phyloP scores from a whole-genome alignment of 2,329 filamentous ascomycete species.

The Venturia aucupariae region DNA sequence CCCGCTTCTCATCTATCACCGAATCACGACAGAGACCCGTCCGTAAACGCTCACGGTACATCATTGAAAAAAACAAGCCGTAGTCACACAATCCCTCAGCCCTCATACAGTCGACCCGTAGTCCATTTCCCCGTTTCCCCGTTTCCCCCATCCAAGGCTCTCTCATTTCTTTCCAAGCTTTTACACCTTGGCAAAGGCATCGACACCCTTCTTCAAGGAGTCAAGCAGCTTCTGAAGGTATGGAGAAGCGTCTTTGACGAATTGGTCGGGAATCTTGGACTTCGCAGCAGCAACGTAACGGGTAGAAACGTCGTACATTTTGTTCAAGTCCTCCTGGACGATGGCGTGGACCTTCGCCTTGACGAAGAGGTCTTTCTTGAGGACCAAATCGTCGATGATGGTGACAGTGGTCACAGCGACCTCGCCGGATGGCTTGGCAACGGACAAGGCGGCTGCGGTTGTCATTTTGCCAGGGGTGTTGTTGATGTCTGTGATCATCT shows the following conservation, averaged over 20 bases:
- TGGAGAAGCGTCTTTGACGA: not conserved
- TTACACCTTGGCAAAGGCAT: not conserved
- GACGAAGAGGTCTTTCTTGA: not conserved
- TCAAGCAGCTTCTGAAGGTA: slow-evolving; percentile 4
- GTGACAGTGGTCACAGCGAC: not conserved
- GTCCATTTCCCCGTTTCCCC: too few relatives aligned
- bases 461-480: not conserved
- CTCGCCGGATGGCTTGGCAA: not conserved
- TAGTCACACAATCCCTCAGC: too few relatives aligned
- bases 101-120: too few relatives aligned
- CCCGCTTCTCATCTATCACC: too few relatives aligned
- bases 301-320: not conserved
- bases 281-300: not conserved
- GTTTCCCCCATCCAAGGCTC: too few relatives aligned
- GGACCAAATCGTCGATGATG: not conserved
- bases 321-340: not conserved
- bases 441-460: not conserved
- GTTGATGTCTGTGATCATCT: slow-evolving; percentile 6
- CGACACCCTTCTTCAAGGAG: slow-evolving; percentile 2
- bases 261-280: slow-evolving; percentile 3
- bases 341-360: not conserved
- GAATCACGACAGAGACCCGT: too few relatives aligned
- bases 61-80: too few relatives aligned
- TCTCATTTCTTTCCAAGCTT: too few relatives aligned
- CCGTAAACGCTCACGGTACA: too few relatives aligned